phyloP scores from a whole-genome alignment of 2,329 filamentous ascomycete species.

The Plectosphaerella cucumerina region DNA sequence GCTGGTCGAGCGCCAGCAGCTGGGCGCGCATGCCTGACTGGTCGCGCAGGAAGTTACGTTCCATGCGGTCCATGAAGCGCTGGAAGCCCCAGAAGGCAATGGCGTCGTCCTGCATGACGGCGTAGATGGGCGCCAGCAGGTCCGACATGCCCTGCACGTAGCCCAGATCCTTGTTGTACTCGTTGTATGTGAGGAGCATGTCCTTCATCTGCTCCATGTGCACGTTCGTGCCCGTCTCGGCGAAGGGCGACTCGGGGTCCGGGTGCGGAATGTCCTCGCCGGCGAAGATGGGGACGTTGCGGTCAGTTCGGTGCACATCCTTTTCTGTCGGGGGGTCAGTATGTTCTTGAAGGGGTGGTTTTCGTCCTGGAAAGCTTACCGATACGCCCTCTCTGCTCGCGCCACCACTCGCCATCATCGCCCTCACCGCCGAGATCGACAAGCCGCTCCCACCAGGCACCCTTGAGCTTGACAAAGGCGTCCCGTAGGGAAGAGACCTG shows the following conservation, averaged over 20 bases:
- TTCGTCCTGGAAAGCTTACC: too few species aligned
- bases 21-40: constrained; percentile 96
- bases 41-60: constrained; percentile 91
- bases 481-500: constrained; percentile 82
- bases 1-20: constrained; percentile 84
- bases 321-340: constrained; percentile 64
- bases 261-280: constrained; percentile 96
- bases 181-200: constrained; percentile 97
- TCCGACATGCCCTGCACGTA: constrained; percentile 99
- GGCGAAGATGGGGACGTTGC: constrained; percentile 89
- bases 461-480: constrained; percentile 91
- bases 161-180: constrained; percentile 91
- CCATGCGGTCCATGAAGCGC: constrained; percentile 96
- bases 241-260: constrained; percentile 92
- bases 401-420: constrained; percentile 92
- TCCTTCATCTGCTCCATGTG: constrained; percentile 99
- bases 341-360: too few species aligned
- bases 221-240: constrained; percentile 88
- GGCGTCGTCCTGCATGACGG: constrained; percentile 94
- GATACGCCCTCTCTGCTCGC: constrained; percentile 88
- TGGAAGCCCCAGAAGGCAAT: constrained; percentile 96
- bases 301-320: constrained; percentile 95
- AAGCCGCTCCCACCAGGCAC: constrained; percentile 92
- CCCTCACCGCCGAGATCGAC: constrained; percentile 75
- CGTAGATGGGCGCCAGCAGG: constrained; percentile 90